Base-by-base conservation (phyloP, 169 alveolate species). In the Cryptosporidium bovis region DNA sequence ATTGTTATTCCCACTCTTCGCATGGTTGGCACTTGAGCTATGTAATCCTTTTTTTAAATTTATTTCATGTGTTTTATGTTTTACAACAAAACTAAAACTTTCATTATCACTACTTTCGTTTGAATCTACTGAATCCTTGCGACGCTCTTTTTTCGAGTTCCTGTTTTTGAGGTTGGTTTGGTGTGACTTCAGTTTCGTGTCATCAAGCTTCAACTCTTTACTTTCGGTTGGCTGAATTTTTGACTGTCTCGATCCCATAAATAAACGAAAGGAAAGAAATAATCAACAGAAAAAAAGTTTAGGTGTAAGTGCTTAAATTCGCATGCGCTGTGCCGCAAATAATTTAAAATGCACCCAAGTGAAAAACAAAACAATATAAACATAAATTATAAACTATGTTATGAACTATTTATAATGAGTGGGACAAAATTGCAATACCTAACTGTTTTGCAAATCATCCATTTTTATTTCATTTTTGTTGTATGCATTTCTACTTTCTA, bases 21-120 rank as follows among this genome's bases (percentile, higher is more conserved):
- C 4, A 7, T 18, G 29, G 18, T 62, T 62, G 16, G 2, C 27
- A 31, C 15, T 77, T 12, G 77, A 34, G 13, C 56, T 20, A 27
- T 36, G 36, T 24, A n/a, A 8, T 27, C 68, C 68, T 34, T 53
- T 69, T 53, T 69, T 69, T 20, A 69, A 29, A 27, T 24, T 53
- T 3, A 66, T 50, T 31, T 69, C 56, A n/a, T 69, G 83, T 33
- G 83, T 56, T 53, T 69, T 69, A 24, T 77, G 87, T 20, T 77
- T 56, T 5, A 77, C 69, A 8, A 77, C 64, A 16, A 77, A 56
- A 60, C 87, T 77, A 18, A 77, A 77, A 46, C 71, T 62, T 31
- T 77, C 87, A 33, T 77, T 62, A 27, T 77, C 77, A 24, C 71
- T 62, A 13, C 27, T 29, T 20, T 58, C 71, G 18, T 66, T 4